phyloP scores from a whole-genome alignment of 2,329 filamentous ascomycete species.

The Metarhizium anisopliae region DNA sequence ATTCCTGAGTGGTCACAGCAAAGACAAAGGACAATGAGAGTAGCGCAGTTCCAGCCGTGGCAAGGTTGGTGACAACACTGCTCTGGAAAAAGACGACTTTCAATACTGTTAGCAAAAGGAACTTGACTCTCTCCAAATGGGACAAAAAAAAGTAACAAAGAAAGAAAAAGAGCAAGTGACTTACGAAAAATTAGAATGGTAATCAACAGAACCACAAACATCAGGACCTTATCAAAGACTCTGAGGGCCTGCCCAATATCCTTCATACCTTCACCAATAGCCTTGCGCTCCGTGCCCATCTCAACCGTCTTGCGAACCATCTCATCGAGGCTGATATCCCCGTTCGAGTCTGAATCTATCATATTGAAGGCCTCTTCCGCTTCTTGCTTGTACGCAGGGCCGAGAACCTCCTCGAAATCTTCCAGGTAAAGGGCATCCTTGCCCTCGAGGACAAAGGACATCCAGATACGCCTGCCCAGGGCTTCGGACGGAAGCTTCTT shows the following conservation, averaged over 20 bases:
- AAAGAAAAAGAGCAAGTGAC: conserved; percentile 16
- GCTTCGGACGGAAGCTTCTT: conserved; percentile 78
- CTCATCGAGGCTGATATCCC: conserved; percentile 90
- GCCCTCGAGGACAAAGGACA: conserved; percentile 93
- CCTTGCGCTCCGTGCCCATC: conserved; percentile 76
- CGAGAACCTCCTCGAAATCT: conserved; percentile 83
- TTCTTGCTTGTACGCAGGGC: conserved; percentile 60
- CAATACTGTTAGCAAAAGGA: not conserved
- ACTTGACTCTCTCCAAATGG: not conserved
- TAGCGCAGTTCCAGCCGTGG: conserved; percentile 83
- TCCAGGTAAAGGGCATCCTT: conserved; percentile 69
- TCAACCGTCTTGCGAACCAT: conserved; percentile 85
- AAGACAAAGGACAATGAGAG: conserved; percentile 97
- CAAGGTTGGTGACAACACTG: conserved; percentile 75
- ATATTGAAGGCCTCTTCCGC: conserved; percentile 78
- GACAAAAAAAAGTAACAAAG: no score
- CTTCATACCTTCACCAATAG: conserved; percentile 88
- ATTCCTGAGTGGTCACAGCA: conserved; percentile 81
- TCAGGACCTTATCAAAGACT: conserved; percentile 79
- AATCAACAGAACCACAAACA: conserved; percentile 72
- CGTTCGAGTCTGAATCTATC: conserved; percentile 82
- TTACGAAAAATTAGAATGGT: conserved; percentile 74
- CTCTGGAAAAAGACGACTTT: conserved; percentile 78
- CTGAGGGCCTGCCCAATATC: conserved; percentile 92
- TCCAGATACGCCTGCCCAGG: conserved; percentile 91